A percentile compares a stretch with the other conserved stretches of the same genome.
These are phyloP conservation scores for Schizophyllum commune DNA, from an alignment of 1,284 basidiomycete species.

Conservation along the genomic window DNA sequence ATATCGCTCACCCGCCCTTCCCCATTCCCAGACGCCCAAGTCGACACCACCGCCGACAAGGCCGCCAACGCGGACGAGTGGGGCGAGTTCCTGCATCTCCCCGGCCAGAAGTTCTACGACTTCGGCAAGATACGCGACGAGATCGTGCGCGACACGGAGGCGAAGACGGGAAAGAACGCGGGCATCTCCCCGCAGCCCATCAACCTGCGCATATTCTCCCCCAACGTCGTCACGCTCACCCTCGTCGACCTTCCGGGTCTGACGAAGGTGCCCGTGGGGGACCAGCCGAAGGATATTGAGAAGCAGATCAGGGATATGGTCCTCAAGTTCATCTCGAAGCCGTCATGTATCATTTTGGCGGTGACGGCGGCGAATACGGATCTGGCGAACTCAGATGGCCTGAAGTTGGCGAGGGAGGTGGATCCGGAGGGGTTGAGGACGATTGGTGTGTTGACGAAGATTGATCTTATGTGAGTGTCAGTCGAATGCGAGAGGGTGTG, in stretches of 20 bases:
- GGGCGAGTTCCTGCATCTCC: constrained; percentile 97
- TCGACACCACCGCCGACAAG: constrained; percentile 44
- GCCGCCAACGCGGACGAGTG: constrained; percentile 88
- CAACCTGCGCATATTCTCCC: constrained; percentile 95
- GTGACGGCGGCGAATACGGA: constrained; percentile 96
- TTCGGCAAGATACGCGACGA: constrained; percentile 96
- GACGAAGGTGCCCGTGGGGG: constrained; percentile 95
- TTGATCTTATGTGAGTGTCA: constrained; percentile 82
- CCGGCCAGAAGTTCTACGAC: constrained; percentile 96
- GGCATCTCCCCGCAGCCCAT: constrained; percentile 95
- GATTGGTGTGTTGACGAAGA: constrained; percentile 96
- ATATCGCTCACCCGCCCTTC: constrained; percentile 7
- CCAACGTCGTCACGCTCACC: constrained; percentile 93
- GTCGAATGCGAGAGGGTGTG: background rate
- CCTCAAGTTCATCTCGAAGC: constrained; percentile 91
- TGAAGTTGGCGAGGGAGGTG: constrained; percentile 94
- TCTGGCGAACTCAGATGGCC: constrained; percentile 95
- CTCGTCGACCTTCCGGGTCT: constrained; percentile 95
- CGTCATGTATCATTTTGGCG: constrained; percentile 85
- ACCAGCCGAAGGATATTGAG: constrained; percentile 97
- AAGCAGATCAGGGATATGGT: constrained; percentile 97
- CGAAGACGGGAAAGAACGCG: constrained; percentile 96
- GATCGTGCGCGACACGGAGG: constrained; percentile 94
- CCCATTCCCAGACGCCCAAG: constrained; percentile 35
- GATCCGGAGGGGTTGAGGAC: constrained; percentile 95